phyloP scores from a whole-genome alignment of 768 basidiomycete genomes.

The Boletus subcaerulescens region DNA sequence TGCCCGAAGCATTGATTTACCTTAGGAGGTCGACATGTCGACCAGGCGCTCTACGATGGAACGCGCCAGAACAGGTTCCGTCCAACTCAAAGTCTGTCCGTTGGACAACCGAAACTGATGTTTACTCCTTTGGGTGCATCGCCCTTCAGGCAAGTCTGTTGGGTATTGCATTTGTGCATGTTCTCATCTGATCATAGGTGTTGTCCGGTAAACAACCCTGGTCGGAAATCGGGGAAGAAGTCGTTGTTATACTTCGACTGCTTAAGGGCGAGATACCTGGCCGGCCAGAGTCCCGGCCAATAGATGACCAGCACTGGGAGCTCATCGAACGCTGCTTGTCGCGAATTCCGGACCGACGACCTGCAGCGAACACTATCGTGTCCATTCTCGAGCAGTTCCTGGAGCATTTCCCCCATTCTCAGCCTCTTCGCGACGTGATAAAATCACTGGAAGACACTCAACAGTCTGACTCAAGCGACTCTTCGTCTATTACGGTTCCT shows the following conservation, averaged over 20 bases:
- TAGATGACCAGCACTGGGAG: background rate
- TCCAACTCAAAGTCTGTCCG: too few species aligned
- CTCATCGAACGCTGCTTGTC: background rate
- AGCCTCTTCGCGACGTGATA: background rate
- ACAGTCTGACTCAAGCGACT: too few species aligned
- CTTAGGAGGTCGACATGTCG: background rate
- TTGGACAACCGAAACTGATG: background rate
- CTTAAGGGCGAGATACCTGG: background rate
- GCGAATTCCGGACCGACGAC: background rate
- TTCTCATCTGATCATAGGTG: background rate
- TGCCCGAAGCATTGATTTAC: background rate
- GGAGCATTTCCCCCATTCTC: background rate
- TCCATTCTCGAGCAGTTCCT: background rate
- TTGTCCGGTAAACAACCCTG: background rate
- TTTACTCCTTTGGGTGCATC: conserved; percentile 3
- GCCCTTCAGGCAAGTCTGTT: background rate
- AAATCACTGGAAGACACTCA: background rate
- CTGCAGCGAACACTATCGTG: background rate
- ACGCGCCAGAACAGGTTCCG: background rate
- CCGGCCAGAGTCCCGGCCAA: background rate
- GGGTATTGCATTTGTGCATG: too few species aligned
- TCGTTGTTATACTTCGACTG: background rate
- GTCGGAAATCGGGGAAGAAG: background rate
- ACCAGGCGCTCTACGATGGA: background rate
- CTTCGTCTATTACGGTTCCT: too few species aligned